These are phyloP conservation scores for Litchi chinensis DNA, from an alignment of 345 rosid species.

Conservation along the genomic window DNA sequence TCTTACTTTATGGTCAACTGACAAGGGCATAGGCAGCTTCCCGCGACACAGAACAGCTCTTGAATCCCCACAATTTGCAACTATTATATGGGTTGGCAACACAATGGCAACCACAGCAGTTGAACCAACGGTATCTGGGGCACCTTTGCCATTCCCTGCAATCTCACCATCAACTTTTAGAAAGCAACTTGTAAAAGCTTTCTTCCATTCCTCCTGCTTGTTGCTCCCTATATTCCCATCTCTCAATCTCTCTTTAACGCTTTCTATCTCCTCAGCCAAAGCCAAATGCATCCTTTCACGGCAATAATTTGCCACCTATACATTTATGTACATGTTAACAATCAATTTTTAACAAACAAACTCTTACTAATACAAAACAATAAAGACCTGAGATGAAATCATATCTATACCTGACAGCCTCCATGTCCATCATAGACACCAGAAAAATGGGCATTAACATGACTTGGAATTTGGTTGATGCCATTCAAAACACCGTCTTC, in stretches of 20 bases:
- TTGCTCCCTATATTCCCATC: conserved; percentile 30
- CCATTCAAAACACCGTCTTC: conserved; percentile 27
- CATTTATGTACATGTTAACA: background rate
- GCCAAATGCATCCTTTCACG: conserved; percentile 64
- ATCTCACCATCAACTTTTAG: conserved; percentile 65
- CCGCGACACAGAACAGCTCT: conserved; percentile 79
- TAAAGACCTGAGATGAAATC: background rate
- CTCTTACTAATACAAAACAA: too few relatives aligned
- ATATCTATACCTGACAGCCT: conserved; percentile 60
- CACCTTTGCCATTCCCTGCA: conserved; percentile 22
- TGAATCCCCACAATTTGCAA: conserved; percentile 83
- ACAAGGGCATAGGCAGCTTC: conserved; percentile 54
- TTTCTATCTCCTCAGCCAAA: conserved; percentile 64
- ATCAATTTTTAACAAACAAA: too few relatives aligned
- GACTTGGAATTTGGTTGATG: conserved; percentile 26
- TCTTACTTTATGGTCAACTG: conserved; percentile 76
- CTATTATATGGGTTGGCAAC: conserved; percentile 57
- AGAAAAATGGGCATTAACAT: conserved; percentile 52
- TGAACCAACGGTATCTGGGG: conserved; percentile 80
- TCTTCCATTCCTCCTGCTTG: conserved; percentile 62
- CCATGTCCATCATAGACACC: conserved; percentile 89
- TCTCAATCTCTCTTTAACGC: conserved; percentile 32
- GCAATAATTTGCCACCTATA: conserved; percentile 71
- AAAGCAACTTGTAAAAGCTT: conserved; percentile 60
- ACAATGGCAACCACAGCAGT: conserved; percentile 76